phyloP scores from a whole-genome alignment of 768 basidiomycete genomes.

The Kwoniella sp. region DNA sequence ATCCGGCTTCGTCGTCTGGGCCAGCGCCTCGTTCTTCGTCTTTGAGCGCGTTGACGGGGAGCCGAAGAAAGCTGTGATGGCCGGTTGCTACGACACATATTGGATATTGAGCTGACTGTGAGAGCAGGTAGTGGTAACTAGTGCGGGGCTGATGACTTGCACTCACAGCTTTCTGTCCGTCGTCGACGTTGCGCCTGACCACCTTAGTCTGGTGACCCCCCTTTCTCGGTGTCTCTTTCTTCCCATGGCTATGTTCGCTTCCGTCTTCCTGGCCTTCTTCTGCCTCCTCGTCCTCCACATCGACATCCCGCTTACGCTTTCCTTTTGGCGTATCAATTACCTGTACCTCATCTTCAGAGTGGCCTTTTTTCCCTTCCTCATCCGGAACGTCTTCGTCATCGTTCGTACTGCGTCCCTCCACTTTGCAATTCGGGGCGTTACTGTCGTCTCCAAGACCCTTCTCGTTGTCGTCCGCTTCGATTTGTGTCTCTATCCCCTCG shows the following conservation, averaged over 20 bases:
- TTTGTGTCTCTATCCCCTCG: constrained; percentile 26
- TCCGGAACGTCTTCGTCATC: constrained; percentile 12
- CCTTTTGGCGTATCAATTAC: not conserved
- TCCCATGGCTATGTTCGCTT: constrained; percentile 3
- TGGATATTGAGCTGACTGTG: not conserved
- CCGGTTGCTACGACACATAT: constrained; percentile 36
- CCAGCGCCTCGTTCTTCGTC: not conserved
- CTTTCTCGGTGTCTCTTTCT: constrained; percentile 4
- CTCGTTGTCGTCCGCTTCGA: constrained; percentile 29
- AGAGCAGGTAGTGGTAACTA: not conserved
- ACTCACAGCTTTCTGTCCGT: constrained; percentile 31
- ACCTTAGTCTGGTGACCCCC: constrained; percentile 48
- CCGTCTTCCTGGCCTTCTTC: not conserved
- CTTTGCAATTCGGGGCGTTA: constrained; percentile 44
- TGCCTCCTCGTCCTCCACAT: not conserved
- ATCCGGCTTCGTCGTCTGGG: constrained; percentile 1
- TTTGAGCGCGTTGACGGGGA: constrained; percentile 21
- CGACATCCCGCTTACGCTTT: constrained; percentile 1
- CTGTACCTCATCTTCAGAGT: not conserved
- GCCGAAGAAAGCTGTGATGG: constrained; percentile 48
- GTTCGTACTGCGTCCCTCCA: constrained; percentile 11
- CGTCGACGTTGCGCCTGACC: constrained; percentile 27
- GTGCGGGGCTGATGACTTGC: too few species aligned
- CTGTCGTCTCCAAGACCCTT: constrained; percentile 50
- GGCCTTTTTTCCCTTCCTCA: constrained; percentile 12